Base-by-base conservation (phyloP, 2,329 filamentous ascomycete species). In the Neopestalotiopsis sp. region DNA sequence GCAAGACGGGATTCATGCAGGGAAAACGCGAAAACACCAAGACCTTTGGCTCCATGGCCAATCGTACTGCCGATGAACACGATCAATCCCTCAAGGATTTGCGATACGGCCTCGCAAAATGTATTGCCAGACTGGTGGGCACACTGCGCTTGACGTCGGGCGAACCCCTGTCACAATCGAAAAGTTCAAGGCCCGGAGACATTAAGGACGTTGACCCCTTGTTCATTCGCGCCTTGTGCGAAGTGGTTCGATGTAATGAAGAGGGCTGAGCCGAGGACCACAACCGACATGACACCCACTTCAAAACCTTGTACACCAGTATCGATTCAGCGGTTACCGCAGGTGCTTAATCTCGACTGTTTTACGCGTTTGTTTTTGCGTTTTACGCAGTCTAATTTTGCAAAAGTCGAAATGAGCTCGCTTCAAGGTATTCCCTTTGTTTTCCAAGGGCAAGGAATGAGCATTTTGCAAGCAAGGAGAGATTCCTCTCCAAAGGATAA, bases 51-150 rank as follows among this genome's bases (percentile, higher is more conserved):
- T 63, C 70, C 28, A 58, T 70, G 5, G 66, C 68, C 71, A 56
- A 34, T 28, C 66, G 66, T 24, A 63, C 38, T 5, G 61, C 65
- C n/a, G 68, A 68, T 42, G 66, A 65, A n/a, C 71, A 76, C 20
- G 81, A 84, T 38, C 74, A 75, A 14, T 76, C 80, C 0, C 76
- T 86, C 65, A 77, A 80, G 14, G 83, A 84, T 30, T 78, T 90
- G 1, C 85, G 86, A 40, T 76, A 80, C 1, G 87, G 86, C 0
- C 78, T 90, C 20, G 78, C 83, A 58, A 80, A 79, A 58, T 89
- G 87, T 74, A 85, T 89, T 68, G 80, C 80, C 2, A 77, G 84
- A 17, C 78, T 90, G 2, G 82, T 89, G 0, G 79, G 82, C 3
- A 88, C 87, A 4, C 81, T 88, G 68, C 80, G 80, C 67, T 70